A percentile compares a stretch with the other conserved stretches of the same genome.
Evolutionary conservation across 306 rosid species (phyloP).

Genomic region (Gleditsia sinensis): DNA sequence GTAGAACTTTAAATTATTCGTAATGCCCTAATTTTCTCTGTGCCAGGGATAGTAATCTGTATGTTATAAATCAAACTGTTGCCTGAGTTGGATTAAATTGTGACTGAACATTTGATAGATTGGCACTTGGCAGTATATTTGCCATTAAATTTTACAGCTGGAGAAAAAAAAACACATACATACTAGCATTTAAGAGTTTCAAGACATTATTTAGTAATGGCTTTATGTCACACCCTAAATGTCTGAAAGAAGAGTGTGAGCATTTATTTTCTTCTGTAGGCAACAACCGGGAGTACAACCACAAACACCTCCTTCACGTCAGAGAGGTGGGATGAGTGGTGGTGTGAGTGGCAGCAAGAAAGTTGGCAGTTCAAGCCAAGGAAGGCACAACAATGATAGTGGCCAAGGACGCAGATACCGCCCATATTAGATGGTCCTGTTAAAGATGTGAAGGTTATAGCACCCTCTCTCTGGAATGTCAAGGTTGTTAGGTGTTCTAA

Average conservation of each 20-base stretch:
- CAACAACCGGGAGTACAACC: conserved; percentile 80
- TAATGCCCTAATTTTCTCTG: too few relatives aligned
- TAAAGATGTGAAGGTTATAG: neutral
- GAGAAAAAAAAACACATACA: neutral
- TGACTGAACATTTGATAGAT: neutral
- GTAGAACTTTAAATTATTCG: too few relatives aligned
- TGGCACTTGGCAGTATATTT: neutral
- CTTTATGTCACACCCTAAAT: too few relatives aligned
- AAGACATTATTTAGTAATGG: too few relatives aligned
- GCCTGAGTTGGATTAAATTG: too few relatives aligned
- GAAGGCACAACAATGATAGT: conserved; percentile 61
- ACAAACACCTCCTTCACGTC: conserved; percentile 58
- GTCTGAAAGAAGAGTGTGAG: conserved; percentile 23
- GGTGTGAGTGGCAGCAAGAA: conserved; percentile 62
- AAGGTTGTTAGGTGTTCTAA: conserved; percentile 1
- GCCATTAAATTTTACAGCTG: neutral
- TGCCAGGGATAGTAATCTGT: too few relatives aligned
- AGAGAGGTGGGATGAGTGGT: conserved; percentile 61
- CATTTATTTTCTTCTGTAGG: conserved; percentile 53
- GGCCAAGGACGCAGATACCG: conserved; percentile 85
- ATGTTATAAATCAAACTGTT: too few relatives aligned
- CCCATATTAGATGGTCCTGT: conserved; percentile 61
- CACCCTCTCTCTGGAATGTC: conserved; percentile 12
- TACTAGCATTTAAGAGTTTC: too few relatives aligned
- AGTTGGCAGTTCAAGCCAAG: conserved; percentile 61